A percentile compares a stretch with the other conserved stretches of the same genome.
Evolutionary conservation across 805 yeast species (phyloP).

Genomic region (Jamesozyma jinghongensis): DNA sequence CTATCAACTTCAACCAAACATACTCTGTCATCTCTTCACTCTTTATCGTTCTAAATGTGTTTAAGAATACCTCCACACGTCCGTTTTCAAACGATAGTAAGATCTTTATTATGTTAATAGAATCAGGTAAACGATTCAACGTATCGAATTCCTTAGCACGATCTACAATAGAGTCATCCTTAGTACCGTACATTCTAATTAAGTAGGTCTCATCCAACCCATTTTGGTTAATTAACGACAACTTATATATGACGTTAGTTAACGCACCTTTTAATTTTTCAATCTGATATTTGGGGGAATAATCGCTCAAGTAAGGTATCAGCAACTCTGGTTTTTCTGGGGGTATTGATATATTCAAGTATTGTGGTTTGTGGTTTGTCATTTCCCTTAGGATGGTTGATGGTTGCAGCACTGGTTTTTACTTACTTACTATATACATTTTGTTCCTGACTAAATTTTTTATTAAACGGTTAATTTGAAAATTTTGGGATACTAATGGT

Average conservation of each 20-base stretch:
- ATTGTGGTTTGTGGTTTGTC: slow-evolving; percentile 1
- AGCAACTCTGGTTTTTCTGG: slow-evolving; percentile 6
- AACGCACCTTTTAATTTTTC: slow-evolving; percentile 78
- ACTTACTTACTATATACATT: too few species aligned
- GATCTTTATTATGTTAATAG: slow-evolving; percentile 31
- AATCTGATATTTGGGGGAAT: not conserved
- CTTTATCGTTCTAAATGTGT: slow-evolving; percentile 64
- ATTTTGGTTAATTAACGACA: slow-evolving; percentile 32
- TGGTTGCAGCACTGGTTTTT: too few species aligned
- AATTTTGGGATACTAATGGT: too few species aligned
- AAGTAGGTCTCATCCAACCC: slow-evolving; percentile 30
- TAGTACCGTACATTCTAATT: slow-evolving; percentile 76
- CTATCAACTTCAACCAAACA: slow-evolving; percentile 64
- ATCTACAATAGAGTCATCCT: slow-evolving; percentile 75
- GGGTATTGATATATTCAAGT: slow-evolving; percentile 5
- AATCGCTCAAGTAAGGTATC: slow-evolving; percentile 6
- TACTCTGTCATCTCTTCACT: slow-evolving; percentile 60
- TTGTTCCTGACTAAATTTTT: too few species aligned
- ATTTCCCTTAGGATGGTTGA: not conserved
- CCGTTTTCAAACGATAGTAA: slow-evolving; percentile 85
- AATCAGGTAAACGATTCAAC: slow-evolving; percentile 56
- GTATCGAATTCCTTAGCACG: slow-evolving; percentile 64
- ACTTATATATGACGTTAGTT: slow-evolving; percentile 77
- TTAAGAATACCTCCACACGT: slow-evolving; percentile 79
- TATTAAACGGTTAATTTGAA: too few species aligned